phyloP scores from a whole-genome alignment of 495 filamentous ascomycete genomes.

The Physcia stellaris region DNA sequence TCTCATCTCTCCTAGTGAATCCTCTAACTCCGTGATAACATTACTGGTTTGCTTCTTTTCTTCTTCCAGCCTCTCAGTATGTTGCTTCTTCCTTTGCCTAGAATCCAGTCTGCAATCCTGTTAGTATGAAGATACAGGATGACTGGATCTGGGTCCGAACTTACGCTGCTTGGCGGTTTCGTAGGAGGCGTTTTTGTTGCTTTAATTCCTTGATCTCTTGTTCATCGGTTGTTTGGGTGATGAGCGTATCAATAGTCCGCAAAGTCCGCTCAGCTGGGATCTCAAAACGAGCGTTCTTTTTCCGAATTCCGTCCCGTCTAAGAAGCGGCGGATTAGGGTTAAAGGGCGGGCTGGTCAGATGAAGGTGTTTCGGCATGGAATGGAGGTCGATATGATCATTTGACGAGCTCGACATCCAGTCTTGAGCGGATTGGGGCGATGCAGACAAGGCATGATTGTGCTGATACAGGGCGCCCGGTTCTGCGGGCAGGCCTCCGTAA shows the following conservation, averaged over 20 bases:
- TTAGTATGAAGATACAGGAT: constrained; percentile 23
- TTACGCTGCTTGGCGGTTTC: constrained; percentile 94
- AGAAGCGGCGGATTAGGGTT: constrained; percentile 64
- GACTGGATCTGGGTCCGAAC: constrained; percentile 22
- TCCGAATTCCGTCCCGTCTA: constrained; percentile 86
- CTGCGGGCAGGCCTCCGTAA: constrained; percentile 11
- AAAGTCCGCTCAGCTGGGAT: constrained; percentile 89
- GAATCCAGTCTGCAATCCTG: constrained; percentile 63
- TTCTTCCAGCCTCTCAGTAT: constrained; percentile 92
- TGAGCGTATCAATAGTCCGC: constrained; percentile 87
- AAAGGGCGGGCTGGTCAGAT: constrained; percentile 55
- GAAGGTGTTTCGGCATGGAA: constrained; percentile 56
- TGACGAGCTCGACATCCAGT: constrained; percentile 44
- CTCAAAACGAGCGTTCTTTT: constrained; percentile 99
- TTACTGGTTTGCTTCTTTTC: constrained; percentile 84
- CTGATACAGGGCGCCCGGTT: constrained; percentile 28
- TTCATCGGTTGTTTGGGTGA: constrained; percentile 76
- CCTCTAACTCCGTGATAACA: constrained; percentile 63
- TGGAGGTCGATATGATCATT: constrained; percentile 43
- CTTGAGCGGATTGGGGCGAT: constrained; percentile 49
- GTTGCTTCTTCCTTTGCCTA: constrained; percentile 94
- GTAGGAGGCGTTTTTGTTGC: constrained; percentile 88
- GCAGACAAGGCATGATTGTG: constrained; percentile 30
- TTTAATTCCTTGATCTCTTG: constrained; percentile 96
- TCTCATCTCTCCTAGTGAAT: constrained; percentile 47